Base-by-base conservation (phyloP, 2,329 filamentous ascomycete genomes). In the Penicillium frequentans region DNA sequence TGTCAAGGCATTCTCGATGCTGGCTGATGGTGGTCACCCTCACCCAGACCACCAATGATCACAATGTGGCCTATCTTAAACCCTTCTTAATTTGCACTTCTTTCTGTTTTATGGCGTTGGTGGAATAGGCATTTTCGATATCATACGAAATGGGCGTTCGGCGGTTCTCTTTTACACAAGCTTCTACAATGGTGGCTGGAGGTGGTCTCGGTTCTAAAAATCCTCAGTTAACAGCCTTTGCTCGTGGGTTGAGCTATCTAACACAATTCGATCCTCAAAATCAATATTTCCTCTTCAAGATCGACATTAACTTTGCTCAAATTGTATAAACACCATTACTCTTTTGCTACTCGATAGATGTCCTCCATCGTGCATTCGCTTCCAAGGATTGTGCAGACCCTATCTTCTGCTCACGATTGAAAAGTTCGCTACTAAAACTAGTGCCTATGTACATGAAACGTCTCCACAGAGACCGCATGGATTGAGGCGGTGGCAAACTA, bases 1-100 rank as follows among this genome's bases (percentile, higher is more conserved):
- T 52, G 74, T 76, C 13, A 76, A 75, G 57, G 66, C 64, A 7
- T 75, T 76, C 56, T 72, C 74, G 57, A 51, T 69, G 60, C 49
- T 73, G 49, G 72, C 72, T 19, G 13, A 50, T 19, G 23, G 48
- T 19, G 23, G 35, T 11, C 16, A 35, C 11, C 14, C 48, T 16
- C 48, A 50, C 16, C 46, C 46, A 23, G 48, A 37, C 16, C 48
- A 50, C 10, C 21, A 50, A 37, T 50, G 23, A 50, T 42, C 39
- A 21, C 16, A 39, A 14, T 21, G 8, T 16, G 29, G 3, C 21
- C 16, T 50, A 23, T 50, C 39, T 23, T 5, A 50, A 16, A 42
- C 29, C 19, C 37, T 11, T 10, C 26, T 42, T 27, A n/a, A 11
- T 27, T 29, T 5, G 8, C 24, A n/a, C 7, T 23, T 14, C 11